A percentile compares a stretch with the other conserved stretches of the same genome.
Conservation (phyloP, 2,329 filamentous ascomycete species). For the Passalora sequoiae region DNA sequence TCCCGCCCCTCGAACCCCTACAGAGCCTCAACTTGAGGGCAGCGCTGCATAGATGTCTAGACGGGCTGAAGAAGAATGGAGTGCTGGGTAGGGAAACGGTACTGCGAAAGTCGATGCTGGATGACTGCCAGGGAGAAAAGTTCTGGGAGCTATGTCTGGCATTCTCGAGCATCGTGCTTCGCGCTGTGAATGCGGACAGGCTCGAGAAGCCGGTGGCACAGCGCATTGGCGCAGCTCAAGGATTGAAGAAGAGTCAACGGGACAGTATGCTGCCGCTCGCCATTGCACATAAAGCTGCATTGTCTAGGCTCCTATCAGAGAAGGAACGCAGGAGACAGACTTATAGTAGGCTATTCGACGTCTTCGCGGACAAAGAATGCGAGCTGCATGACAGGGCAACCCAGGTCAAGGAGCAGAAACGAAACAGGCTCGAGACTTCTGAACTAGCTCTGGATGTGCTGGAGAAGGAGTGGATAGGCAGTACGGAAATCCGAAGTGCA, state of each 20-base stretch:
- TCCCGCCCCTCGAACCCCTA: slow-evolving; percentile 81
- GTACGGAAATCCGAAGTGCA: slow-evolving; percentile 66
- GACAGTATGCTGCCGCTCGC: slow-evolving; percentile 58
- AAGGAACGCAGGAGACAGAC: slow-evolving; percentile 56
- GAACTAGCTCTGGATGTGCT: slow-evolving; percentile 53
- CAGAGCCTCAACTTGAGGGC: slow-evolving; percentile 87
- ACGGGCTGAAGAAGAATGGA: slow-evolving; percentile 83
- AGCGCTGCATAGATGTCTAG: slow-evolving; percentile 73
- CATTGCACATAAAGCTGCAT: slow-evolving; percentile 65
- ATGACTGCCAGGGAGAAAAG: slow-evolving; percentile 89
- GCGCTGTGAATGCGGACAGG: slow-evolving; percentile 51
- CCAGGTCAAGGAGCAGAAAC: slow-evolving; percentile 24
- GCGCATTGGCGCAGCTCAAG: slow-evolving; percentile 45
- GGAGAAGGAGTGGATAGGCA: slow-evolving; percentile 72
- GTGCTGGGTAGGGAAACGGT: slow-evolving; percentile 72
- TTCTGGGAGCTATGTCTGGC: slow-evolving; percentile 78
- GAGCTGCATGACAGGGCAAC: slow-evolving; percentile 51
- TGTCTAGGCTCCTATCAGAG: slow-evolving; percentile 54
- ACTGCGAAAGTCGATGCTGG: slow-evolving; percentile 88
- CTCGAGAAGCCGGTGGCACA: slow-evolving; percentile 48
- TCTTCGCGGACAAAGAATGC: slow-evolving; percentile 38
- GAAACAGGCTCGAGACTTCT: slow-evolving; percentile 19
- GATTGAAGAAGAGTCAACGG: slow-evolving; percentile 31
- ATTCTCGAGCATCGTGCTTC: slow-evolving; percentile 79
- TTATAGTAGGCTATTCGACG: slow-evolving; percentile 59